A percentile compares a stretch with the other conserved stretches of the same genome.
Conservation (phyloP, 495 filamentous ascomycete species). For the Podospora conica region DNA sequence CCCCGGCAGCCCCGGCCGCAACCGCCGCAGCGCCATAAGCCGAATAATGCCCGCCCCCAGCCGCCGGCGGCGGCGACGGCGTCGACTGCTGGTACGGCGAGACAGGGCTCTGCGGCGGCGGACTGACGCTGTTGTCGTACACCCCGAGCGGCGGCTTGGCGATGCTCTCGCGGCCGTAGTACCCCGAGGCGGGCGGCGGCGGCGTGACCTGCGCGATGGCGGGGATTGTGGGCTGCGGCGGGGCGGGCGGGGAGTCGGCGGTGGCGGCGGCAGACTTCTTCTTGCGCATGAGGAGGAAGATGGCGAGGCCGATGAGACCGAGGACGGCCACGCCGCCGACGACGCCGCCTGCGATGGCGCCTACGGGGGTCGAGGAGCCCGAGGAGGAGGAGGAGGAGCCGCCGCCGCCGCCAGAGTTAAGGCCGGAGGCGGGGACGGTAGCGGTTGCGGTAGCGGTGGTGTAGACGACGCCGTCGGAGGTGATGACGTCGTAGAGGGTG, state of each 20-base stretch:
- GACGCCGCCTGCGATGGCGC: conserved; percentile 44
- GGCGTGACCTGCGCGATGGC: conserved; percentile 14
- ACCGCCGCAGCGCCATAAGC: not conserved
- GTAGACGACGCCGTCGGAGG: not conserved
- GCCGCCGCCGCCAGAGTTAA: not conserved
- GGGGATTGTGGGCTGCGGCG: not conserved
- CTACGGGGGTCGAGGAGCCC: conserved; percentile 13
- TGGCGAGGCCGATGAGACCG: conserved; percentile 33
- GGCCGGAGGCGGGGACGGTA: not conserved
- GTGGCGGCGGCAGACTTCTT: conserved; percentile 28
- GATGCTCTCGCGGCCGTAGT: conserved; percentile 13
- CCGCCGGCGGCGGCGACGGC: conserved; percentile 9
- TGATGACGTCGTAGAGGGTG: not conserved
- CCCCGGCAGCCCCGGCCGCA: not conserved
- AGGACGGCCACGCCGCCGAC: conserved; percentile 42
- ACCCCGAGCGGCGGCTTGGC: conserved; percentile 7
- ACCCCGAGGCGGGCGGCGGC: conserved; percentile 2
- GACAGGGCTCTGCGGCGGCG: not conserved
- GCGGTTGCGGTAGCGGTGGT: not conserved
- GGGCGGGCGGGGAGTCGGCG: not conserved
- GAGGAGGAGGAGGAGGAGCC: not conserved
- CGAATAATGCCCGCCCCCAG: not conserved
- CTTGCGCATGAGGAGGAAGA: conserved; percentile 37
- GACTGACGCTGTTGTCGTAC: not conserved
- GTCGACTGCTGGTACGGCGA: conserved; percentile 1